Evolutionary conservation across 2,329 filamentous ascomycete genomes (phyloP), one percentile per base, ranked within the genome.

Genomic region (Fonsecaea pugnacius): DNA sequence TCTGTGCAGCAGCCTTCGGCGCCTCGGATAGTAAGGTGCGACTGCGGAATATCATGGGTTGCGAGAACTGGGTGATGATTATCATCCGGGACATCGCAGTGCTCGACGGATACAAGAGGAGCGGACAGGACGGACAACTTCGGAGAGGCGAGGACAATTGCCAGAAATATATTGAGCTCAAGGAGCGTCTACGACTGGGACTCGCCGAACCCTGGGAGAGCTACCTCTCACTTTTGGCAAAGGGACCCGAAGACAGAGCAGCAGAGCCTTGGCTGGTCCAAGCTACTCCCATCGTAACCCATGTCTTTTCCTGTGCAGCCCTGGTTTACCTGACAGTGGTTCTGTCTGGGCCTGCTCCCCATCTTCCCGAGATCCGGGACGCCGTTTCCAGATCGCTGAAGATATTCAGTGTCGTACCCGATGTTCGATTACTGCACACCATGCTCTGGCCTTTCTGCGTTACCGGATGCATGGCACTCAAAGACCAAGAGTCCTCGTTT

Each of bases 1-100:
- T 51, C 48, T 51, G 48, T 14, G 48, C 48, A 4, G 48, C 21
- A 5, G 48, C 48, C 3, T 51, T 51, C 27, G 48, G 48, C 35
- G 18, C 33, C 35, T 18, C 14, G 1, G 54, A 57, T 14, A 18
- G 54, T 18, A 57, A 57, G 54, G 35, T 57, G 9, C 54, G 54
- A 18, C 35, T 57, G 9, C 54, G 54, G 38, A 36, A 43, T 8
- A 57, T 57, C 54, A 57, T 57, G 54, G 54, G 54, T 3, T 57
- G 54, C 38, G 54, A 57, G 27, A 57, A 57, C 36, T 57, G 54
- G 54, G 54, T 57, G 54, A 57, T 57, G 54, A 43, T 57, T 24
- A 43, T 57, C 35, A 57, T 57, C 35, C 54, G 54, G 36, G 54
- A 57, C 9, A 43, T 57, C 38, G 54, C 54, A 5, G 36, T 57